These are phyloP conservation scores for Crepidotus variabilis DNA, from an alignment of 768 basidiomycete species.

Conservation along the genomic window DNA sequence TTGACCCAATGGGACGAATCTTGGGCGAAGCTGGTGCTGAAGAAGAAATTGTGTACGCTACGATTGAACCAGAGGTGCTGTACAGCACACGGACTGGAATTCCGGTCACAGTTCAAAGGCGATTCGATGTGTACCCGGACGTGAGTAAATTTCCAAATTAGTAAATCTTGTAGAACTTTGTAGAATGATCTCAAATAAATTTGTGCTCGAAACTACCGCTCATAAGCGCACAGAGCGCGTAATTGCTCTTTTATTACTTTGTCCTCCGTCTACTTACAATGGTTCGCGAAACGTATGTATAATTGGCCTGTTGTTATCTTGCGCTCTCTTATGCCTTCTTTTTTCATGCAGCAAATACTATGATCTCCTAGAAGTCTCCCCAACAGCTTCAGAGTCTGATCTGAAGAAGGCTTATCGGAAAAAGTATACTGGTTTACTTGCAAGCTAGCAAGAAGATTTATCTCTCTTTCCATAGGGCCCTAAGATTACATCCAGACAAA, in stretches of 20 bases:
- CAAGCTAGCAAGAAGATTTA: slow-evolving; percentile 8
- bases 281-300: slow-evolving; percentile 24
- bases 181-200: slow-evolving; percentile 6
- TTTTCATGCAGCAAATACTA: slow-evolving; percentile 69
- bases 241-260: background rate
- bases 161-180: slow-evolving; percentile 9
- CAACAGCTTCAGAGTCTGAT: slow-evolving; percentile 76
- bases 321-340: background rate
- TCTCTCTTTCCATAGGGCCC: slow-evolving; percentile 47
- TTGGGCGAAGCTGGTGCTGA: slow-evolving; percentile 70
- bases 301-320: background rate
- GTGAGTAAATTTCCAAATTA: slow-evolving; percentile 36
- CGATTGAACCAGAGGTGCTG: slow-evolving; percentile 63
- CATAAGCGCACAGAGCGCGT: background rate
- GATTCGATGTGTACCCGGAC: slow-evolving; percentile 91
- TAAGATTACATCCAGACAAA: slow-evolving; percentile 88
- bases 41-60: slow-evolving; percentile 75
- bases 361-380: slow-evolving; percentile 84
- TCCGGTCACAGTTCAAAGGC: slow-evolving; percentile 86
- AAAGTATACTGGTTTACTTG: slow-evolving; percentile 49
- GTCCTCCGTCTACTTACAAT: background rate
- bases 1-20: slow-evolving; percentile 83
- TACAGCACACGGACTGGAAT: slow-evolving; percentile 73
- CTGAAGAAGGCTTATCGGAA: slow-evolving; percentile 96
- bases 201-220: background rate